Percentiles rank a stretch among this genome's conserved stretches.
Conservation (phyloP, 495 filamentous ascomycete species). For the Hyaloscypha finlandica region DNA sequence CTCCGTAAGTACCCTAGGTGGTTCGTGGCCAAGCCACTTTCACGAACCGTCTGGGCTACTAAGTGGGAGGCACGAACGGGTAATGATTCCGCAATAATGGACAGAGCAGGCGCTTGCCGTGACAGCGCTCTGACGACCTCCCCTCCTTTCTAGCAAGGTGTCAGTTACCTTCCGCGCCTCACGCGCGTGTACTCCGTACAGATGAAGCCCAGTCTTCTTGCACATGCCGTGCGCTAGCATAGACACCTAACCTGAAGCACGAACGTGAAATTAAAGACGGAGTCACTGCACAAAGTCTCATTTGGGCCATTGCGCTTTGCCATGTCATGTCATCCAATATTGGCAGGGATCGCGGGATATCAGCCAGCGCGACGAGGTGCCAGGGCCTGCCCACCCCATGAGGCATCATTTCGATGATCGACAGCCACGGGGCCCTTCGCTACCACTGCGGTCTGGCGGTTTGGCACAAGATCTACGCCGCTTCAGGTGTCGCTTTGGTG, state of each 20-base stretch:
- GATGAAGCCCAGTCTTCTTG: neutral
- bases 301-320: neutral
- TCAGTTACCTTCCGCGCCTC: neutral
- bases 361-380: neutral
- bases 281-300: neutral
- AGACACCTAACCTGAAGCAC: slow-evolving; percentile 3
- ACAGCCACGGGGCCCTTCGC: slow-evolving; percentile 6
- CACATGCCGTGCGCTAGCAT: slow-evolving; percentile 1
- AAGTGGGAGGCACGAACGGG: too few relatives aligned
- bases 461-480: slow-evolving; percentile 14
- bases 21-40: too few relatives aligned
- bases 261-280: slow-evolving; percentile 1
- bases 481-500: slow-evolving; percentile 10
- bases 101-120: neutral
- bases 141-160: neutral
- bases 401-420: slow-evolving; percentile 11
- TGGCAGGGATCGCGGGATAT: slow-evolving; percentile 11
- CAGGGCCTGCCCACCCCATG: neutral
- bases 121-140: neutral
- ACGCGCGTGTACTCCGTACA: neutral
- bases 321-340: slow-evolving; percentile 10
- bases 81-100: neutral
- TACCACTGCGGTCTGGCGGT: slow-evolving; percentile 9
- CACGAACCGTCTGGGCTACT: too few relatives aligned
- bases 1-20: too few relatives aligned